A percentile compares a stretch with the other conserved stretches of the same genome.
Conservation (phyloP, 2,329 filamentous ascomycete species). For the Colletotrichum gloeosporioides region DNA sequence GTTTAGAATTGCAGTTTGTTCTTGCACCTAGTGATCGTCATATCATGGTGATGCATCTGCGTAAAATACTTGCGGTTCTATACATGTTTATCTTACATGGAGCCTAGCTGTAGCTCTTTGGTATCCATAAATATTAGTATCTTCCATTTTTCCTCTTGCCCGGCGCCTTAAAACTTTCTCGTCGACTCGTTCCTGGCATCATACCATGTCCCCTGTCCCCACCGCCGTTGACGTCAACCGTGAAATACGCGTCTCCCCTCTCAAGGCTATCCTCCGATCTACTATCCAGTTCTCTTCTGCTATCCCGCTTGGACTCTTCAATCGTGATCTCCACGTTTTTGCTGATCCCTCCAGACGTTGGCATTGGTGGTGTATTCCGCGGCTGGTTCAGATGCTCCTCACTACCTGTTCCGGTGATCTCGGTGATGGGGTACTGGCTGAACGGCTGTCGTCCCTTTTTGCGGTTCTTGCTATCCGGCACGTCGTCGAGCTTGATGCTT, state of each 20-base stretch:
- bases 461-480: neutral
- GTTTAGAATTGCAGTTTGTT: neutral
- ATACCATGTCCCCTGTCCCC: neutral
- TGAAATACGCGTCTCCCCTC: neutral
- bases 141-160: neutral
- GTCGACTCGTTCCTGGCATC: neutral
- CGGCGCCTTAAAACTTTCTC: neutral
- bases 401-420: conserved; percentile 3
- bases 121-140: neutral
- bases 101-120: neutral
- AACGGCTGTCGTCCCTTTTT: conserved; percentile 12
- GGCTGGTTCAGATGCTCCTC: conserved; percentile 10
- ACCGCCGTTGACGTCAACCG: neutral
- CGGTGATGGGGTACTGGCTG: conserved; percentile 13
- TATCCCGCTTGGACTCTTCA: neutral
- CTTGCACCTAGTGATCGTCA: neutral
- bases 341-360: neutral
- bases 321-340: conserved; percentile 15
- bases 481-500: conserved; percentile 11
- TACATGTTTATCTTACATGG: neutral
- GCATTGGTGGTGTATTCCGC: neutral
- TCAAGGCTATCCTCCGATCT: neutral
- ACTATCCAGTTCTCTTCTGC: neutral
- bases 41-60: neutral
- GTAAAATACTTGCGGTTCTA: neutral